Evolutionary conservation across 2,329 filamentous ascomycete species (phyloP), one percentile per base, ranked within the genome.

Genomic region (Botryotinia globosa): DNA sequence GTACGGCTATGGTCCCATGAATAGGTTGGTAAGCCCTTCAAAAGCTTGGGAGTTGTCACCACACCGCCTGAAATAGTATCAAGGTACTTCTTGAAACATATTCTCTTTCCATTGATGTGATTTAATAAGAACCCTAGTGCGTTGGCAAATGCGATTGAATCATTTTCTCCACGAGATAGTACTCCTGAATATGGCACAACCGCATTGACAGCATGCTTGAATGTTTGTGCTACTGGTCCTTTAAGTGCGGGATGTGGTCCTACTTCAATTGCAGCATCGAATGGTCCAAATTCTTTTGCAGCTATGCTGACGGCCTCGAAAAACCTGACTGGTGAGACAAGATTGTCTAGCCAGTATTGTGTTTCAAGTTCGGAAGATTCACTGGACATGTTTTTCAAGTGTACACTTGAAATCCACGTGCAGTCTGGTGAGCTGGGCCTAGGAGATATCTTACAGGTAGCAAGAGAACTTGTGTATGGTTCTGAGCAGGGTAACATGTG

Each of bases 1-100:
- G 76, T 79, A 37, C 82, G 84, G n/a, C 79, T 78, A 72, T 87
- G 86, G 37, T 88, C 85, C 85, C 85, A 89, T 1, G 84, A 82
- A 72, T 88, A 88, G 0, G 82, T 80, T 2, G 87, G 87, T 16
- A 88, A 77, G 71, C 86, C 82, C 1, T 80, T 76, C 4, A 88
- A 25, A 29, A 69, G n/a, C 12, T 37, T 66, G 6, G 48, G 67
- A 16, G 71, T 70, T 12, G 73, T 39, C 25, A 69, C 29, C 22
- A 20, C 42, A 3, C 56, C 39, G 2, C 44, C 48, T 18, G 29
- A 25, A 10, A 74, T 14, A 32, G 61, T 29, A 12, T 71, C 45
- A n/a, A 59, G 59, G 37, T 62, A 73, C 12, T 54, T 54, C 10
- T 58, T 34, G 16, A 76, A 71, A 39, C 29, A 67, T 42, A 12